Percentiles rank a stretch among this genome's conserved stretches.
Evolutionary conservation across 176 grass and related monocot species (phyloP).

Genomic region (Echinochloa phyllopogon): DNA sequence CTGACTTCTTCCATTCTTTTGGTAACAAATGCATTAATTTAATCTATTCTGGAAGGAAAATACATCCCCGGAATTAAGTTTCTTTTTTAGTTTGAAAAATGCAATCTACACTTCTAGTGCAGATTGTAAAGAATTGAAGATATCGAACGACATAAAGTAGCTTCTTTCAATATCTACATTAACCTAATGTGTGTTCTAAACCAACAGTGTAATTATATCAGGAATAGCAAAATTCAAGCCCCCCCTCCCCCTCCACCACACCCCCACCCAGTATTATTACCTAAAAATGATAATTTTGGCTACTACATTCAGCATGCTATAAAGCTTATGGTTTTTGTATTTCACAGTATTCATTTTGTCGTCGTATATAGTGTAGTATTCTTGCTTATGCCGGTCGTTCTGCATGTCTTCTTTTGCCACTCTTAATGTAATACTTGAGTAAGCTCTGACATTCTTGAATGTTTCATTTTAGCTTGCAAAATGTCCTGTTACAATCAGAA

Average conservation of each 20-base stretch:
- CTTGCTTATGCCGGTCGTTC: slow-evolving; percentile 4
- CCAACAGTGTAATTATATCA: background rate
- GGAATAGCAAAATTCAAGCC: slow-evolving; percentile 24
- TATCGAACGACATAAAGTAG: slow-evolving; percentile 22
- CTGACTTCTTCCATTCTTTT: slow-evolving; percentile 9
- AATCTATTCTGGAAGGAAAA: background rate
- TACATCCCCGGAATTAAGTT: background rate
- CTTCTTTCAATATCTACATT: slow-evolving; percentile 22
- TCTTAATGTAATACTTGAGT: slow-evolving; percentile 11
- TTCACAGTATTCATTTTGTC: slow-evolving; percentile 8
- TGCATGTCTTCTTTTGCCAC: slow-evolving; percentile 20
- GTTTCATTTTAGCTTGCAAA: slow-evolving; percentile 75
- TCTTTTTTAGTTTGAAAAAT: slow-evolving; percentile 1
- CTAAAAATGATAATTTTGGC: background rate
- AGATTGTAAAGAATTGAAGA: slow-evolving; percentile 9
- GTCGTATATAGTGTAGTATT: background rate
- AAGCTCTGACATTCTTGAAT: slow-evolving; percentile 34
- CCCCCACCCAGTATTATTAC: background rate
- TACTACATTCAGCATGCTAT: background rate
- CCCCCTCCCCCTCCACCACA: no score
- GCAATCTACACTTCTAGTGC: background rate
- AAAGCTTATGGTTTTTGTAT: background rate
- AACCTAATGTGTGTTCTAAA: background rate
- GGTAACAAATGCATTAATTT: slow-evolving; percentile 11
- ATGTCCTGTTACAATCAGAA: slow-evolving; percentile 89